Conservation (phyloP, 2,329 filamentous ascomycete genomes). For the Xylaria sp. region DNA sequence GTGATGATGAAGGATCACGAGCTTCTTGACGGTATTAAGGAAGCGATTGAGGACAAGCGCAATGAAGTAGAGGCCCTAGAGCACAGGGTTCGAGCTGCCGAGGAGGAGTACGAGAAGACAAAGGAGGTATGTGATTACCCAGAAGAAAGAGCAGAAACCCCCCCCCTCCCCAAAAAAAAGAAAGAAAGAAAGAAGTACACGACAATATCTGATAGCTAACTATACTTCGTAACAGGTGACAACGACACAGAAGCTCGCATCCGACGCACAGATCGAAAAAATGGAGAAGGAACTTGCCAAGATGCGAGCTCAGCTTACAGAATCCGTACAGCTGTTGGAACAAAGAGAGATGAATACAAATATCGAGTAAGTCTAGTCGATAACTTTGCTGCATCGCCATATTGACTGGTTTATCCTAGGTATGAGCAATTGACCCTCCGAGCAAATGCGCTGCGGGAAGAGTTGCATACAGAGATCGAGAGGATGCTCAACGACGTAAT, state of each 20-base stretch:
- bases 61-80: conserved; percentile 92
- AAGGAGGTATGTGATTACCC: conserved; percentile 70
- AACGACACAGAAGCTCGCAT: conserved; percentile 85
- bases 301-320: conserved; percentile 84
- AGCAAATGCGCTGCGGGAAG: conserved; percentile 87
- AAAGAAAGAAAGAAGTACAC: too few relatives aligned
- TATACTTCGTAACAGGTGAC: conserved; percentile 58
- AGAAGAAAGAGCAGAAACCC: too few relatives aligned
- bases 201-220: conserved; percentile 35
- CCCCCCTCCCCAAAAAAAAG: too few relatives aligned
- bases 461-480: conserved; percentile 97
- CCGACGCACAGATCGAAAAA: conserved; percentile 95
- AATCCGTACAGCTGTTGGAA: conserved; percentile 91
- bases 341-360: conserved; percentile 96
- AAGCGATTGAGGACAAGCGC: conserved; percentile 95
- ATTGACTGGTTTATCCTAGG: conserved; percentile 54
- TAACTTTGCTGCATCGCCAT: background rate
- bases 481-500: conserved; percentile 96
- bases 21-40: conserved; percentile 91
- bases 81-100: conserved; percentile 85
- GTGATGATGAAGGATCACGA: conserved; percentile 95
- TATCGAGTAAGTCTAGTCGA: conserved; percentile 76
- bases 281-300: conserved; percentile 98
- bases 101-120: conserved; percentile 93
- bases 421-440: conserved; percentile 92